phyloP scores from a whole-genome alignment of 2,329 filamentous ascomycete species.

The Bipolaris zeicola region DNA sequence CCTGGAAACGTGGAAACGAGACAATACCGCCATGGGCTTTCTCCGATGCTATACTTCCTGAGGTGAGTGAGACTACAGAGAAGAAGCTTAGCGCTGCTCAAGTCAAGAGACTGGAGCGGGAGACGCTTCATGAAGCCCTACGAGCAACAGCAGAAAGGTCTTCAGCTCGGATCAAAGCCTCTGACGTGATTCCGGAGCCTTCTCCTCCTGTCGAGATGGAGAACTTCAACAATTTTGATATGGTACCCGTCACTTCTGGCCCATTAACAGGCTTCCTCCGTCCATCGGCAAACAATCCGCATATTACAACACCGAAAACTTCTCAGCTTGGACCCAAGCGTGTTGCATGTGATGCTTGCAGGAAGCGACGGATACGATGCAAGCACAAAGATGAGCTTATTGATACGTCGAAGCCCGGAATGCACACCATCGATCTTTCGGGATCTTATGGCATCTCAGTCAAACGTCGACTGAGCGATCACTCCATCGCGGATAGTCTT shows the following conservation, averaged over 20 bases:
- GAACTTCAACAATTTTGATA: constrained; percentile 17
- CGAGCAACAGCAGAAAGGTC: constrained; percentile 50
- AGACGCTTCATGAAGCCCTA: constrained; percentile 53
- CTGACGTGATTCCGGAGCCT: constrained; percentile 22
- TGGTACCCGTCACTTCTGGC: constrained; percentile 22
- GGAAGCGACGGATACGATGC: constrained; percentile 66
- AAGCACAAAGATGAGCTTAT: constrained; percentile 65
- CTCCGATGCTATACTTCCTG: constrained; percentile 60
- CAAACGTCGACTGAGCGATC: constrained; percentile 43
- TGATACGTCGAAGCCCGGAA: constrained; percentile 38
- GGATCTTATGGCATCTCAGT: constrained; percentile 42
- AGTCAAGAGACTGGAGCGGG: constrained; percentile 61
- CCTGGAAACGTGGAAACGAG: constrained; percentile 71
- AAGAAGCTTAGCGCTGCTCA: constrained; percentile 63
- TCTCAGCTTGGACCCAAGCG: constrained; percentile 65
- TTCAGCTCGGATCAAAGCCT: constrained; percentile 47
- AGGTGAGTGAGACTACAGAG: constrained; percentile 42
- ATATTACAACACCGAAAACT: constrained; percentile 59
- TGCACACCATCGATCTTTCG: constrained; percentile 41
- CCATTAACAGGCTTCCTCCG: constrained; percentile 44
- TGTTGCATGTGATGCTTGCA: constrained; percentile 66
- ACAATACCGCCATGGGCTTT: constrained; percentile 66
- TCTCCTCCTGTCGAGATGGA: constrained; percentile 22
- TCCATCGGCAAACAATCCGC: constrained; percentile 44
- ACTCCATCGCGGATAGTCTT: constrained; percentile 29